Conservation (phyloP, 345 rosid genomes). For the Arabis alpina region DNA sequence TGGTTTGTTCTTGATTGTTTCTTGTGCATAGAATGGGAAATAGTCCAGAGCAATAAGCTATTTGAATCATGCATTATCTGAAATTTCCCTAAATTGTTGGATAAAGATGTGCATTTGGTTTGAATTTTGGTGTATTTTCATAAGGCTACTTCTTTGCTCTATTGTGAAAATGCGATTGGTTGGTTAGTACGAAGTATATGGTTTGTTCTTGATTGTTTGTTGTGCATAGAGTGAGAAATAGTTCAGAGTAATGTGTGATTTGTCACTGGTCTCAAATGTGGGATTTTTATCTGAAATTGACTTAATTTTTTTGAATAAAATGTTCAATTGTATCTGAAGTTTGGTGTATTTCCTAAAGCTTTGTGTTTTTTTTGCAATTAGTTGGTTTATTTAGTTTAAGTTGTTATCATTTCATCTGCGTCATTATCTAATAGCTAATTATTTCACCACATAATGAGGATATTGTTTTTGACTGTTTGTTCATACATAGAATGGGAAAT, state of each 20-base stretch:
- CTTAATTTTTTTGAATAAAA: too few relatives aligned
- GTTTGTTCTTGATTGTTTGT: constrained; percentile 5
- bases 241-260: background rate
- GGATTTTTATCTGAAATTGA: background rate
- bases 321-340: too few relatives aligned
- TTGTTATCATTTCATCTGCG: too few relatives aligned
- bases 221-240: background rate
- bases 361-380: too few relatives aligned
- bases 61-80: background rate
- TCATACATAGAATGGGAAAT: background rate
- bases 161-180: constrained; percentile 21
- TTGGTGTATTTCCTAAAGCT: too few relatives aligned
- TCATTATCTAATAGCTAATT: too few relatives aligned
- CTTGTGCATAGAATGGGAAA: background rate
- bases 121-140: constrained; percentile 6
- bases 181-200: background rate
- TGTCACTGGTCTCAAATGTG: constrained; percentile 7
- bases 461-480: constrained; percentile 3
- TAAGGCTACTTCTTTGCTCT: background rate
- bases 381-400: too few relatives aligned
- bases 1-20: constrained; percentile 2
- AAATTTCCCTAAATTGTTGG: background rate
- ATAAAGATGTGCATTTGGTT: constrained; percentile 3
- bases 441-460: too few relatives aligned
- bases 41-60: background rate